Evolutionary conservation across 352 stramenopile species (phyloP).

Genomic region (Globisporangium iwayamae): DNA sequence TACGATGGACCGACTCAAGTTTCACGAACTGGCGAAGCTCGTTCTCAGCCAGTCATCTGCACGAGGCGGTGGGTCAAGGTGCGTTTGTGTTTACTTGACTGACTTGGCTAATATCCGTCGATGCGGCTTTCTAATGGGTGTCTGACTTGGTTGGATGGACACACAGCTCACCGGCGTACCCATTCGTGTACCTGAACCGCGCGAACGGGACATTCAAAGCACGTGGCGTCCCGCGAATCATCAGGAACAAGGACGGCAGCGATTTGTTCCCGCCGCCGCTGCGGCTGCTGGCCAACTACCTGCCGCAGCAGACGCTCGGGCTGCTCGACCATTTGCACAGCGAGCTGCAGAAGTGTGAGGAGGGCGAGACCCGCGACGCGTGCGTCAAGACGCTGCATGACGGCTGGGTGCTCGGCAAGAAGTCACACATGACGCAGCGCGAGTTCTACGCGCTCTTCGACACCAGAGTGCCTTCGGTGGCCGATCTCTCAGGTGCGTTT

Average conservation of each 20-base stretch:
- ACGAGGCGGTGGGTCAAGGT: constrained; percentile 1
- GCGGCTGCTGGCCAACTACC: constrained; percentile 43
- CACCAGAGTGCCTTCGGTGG: constrained; percentile 52
- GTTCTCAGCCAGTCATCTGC: constrained; percentile 20
- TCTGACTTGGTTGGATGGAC: too few relatives aligned
- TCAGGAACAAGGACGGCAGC: constrained; percentile 39
- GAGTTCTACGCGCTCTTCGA: constrained; percentile 65
- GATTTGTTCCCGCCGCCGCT: constrained; percentile 45
- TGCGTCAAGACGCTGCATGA: constrained; percentile 52
- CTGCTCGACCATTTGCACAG: constrained; percentile 42
- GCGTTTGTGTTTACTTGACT: not conserved
- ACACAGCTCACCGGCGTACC: constrained; percentile 16
- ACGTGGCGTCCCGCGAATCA: constrained; percentile 44
- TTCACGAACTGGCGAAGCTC: constrained; percentile 34
- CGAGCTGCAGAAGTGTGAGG: constrained; percentile 27
- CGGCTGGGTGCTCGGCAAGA: constrained; percentile 57
- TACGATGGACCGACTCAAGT: constrained; percentile 19
- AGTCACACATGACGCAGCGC: constrained; percentile 36
- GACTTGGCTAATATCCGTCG: too few relatives aligned
- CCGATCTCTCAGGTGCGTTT: constrained; percentile 46
- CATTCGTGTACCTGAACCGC: constrained; percentile 59
- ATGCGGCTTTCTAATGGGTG: too few relatives aligned
- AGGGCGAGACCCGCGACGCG: constrained; percentile 35
- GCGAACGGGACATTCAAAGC: constrained; percentile 49
- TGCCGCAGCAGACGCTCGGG: constrained; percentile 32